phyloP scores from a whole-genome alignment of 2,329 filamentous ascomycete genomes.

The Arachnomyces sp. region DNA sequence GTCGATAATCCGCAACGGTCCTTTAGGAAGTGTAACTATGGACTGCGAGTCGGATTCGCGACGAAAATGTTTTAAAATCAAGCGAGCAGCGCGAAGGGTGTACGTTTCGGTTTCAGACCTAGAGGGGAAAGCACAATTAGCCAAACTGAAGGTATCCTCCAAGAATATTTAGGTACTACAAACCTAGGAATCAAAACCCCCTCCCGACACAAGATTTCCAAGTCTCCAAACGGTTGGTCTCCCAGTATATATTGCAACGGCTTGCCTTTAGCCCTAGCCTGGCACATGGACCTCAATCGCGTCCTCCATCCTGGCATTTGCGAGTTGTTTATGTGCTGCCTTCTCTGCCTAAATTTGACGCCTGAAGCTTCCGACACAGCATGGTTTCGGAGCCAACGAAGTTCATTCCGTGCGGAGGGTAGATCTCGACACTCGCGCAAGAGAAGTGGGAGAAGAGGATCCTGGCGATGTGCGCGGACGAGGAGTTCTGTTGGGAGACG shows the following conservation, averaged over 20 bases:
- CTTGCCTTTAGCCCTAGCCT: conserved; percentile 48
- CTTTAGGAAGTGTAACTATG: conserved; percentile 2
- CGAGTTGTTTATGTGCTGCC: not conserved
- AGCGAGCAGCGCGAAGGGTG: conserved; percentile 46
- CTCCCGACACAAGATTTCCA: conserved; percentile 67
- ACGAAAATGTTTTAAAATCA: conserved; percentile 26
- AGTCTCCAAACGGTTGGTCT: conserved; percentile 73
- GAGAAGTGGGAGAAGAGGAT: conserved; percentile 33
- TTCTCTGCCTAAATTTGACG: conserved; percentile 1
- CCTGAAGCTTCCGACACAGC: conserved; percentile 15
- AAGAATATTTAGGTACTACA: conserved; percentile 2
- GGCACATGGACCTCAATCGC: conserved; percentile 31
- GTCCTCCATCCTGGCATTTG: conserved; percentile 18
- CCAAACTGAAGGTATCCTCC: not conserved
- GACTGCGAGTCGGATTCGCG: not conserved
- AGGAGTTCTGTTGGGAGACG: conserved; percentile 32
- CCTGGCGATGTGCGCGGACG: conserved; percentile 25
- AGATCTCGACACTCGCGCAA: conserved; percentile 38
- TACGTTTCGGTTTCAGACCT: conserved; percentile 65
- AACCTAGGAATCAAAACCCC: conserved; percentile 78
- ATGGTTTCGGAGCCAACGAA: conserved; percentile 39
- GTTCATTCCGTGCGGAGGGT: conserved; percentile 36
- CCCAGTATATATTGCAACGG: conserved; percentile 88
- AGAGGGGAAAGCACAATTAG: not conserved
- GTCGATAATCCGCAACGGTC: conserved; percentile 60